These are phyloP conservation scores for Epichloe aotearoae DNA, from an alignment of 2,329 filamentous ascomycete genomes.

Conservation along the genomic window DNA sequence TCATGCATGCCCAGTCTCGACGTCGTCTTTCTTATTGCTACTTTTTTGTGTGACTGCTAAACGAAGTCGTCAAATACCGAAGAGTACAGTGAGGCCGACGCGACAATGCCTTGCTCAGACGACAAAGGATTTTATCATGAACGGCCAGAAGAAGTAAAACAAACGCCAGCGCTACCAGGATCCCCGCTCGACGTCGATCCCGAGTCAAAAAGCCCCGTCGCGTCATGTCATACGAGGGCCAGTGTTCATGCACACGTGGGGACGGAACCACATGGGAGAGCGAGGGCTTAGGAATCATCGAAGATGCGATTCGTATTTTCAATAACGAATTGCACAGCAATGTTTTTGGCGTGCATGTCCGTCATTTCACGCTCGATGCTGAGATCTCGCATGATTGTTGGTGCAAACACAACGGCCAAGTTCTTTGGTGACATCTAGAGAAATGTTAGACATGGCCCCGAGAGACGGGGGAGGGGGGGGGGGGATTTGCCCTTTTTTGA, in stretches of 20 bases:
- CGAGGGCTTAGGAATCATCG: conserved; percentile 25
- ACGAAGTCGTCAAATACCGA: background rate
- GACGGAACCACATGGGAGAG: background rate
- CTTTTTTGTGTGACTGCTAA: background rate
- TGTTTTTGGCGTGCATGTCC: conserved; percentile 88
- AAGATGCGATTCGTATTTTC: conserved; percentile 83
- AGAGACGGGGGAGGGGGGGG: too few species aligned
- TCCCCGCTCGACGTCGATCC: background rate
- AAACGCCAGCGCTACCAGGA: conserved; percentile 2
- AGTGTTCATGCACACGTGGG: background rate
- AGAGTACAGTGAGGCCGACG: background rate
- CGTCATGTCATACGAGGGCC: background rate
- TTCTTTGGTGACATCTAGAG: conserved; percentile 87
- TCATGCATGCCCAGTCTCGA: background rate
- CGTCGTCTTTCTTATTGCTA: background rate
- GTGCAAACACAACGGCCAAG: conserved; percentile 90
- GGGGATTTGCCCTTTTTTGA: too few species aligned
- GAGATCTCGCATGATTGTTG: conserved; percentile 88
- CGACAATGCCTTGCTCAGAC: background rate
- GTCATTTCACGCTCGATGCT: conserved; percentile 90
- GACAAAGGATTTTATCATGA: background rate
- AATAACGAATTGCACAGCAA: conserved; percentile 82
- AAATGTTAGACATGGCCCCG: background rate
- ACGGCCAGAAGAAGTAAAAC: background rate
- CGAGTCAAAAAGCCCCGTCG: background rate